Evolutionary conservation across 2,329 filamentous ascomycete genomes (phyloP).

Genomic region (Lomentospora prolificans): DNA sequence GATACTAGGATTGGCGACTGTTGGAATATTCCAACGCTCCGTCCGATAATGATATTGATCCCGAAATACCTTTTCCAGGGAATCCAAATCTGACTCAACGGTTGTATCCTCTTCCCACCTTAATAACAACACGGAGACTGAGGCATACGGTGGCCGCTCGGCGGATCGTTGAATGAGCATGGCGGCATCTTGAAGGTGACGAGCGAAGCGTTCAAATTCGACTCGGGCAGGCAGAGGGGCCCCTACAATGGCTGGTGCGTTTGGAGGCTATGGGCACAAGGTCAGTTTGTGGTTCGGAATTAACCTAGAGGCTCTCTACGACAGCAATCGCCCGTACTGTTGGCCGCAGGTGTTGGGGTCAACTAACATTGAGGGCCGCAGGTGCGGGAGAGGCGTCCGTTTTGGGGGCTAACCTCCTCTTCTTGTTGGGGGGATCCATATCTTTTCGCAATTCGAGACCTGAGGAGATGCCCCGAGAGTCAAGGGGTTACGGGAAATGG

Average conservation of each 20-base stretch:
- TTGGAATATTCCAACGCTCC: constrained; percentile 52
- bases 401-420: constrained; percentile 34
- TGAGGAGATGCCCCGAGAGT: neutral
- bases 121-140: constrained; percentile 50
- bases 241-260: constrained; percentile 10
- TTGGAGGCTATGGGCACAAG: constrained; percentile 7
- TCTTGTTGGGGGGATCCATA: constrained; percentile 34
- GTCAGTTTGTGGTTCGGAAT: neutral
- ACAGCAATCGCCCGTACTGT: neutral
- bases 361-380: constrained; percentile 2
- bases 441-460: constrained; percentile 9
- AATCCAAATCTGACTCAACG: constrained; percentile 41
- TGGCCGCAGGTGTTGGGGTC: neutral
- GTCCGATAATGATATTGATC: constrained; percentile 52
- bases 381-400: constrained; percentile 10
- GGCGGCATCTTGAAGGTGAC: constrained; percentile 58
- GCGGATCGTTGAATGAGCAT: constrained; percentile 57
- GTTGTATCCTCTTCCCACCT: constrained; percentile 52
- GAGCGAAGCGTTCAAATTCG: constrained; percentile 58
- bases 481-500: neutral
- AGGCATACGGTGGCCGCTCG: constrained; percentile 45
- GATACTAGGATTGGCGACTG: constrained; percentile 46
- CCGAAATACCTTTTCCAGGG: constrained; percentile 47
- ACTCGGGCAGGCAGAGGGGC: constrained; percentile 34
- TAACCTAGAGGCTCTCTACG: neutral